These are phyloP conservation scores for Anacardium occidentale DNA, from an alignment of 345 rosid species.

Conservation along the genomic window DNA sequence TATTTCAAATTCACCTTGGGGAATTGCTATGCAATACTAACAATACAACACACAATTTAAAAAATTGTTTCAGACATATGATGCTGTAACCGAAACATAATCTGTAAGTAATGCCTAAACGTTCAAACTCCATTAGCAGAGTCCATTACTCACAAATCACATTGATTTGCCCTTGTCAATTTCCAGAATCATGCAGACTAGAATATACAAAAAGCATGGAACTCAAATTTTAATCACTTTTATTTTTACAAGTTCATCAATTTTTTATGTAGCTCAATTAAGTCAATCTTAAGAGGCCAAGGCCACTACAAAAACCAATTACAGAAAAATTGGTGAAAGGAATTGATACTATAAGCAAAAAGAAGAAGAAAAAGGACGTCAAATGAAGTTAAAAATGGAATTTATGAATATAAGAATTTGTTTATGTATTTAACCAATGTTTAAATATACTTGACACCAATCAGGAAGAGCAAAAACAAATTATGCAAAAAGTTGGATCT, in stretches of 20 bases:
- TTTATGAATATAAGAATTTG: no score
- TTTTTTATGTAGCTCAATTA: background rate
- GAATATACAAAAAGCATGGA: background rate
- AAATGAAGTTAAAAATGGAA: background rate
- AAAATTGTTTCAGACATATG: background rate
- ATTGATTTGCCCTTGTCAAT: slow-evolving; percentile 3
- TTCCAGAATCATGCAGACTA: background rate
- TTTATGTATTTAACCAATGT: no score
- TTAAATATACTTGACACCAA: no score
- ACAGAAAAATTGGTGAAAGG: background rate
- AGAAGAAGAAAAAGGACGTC: background rate
- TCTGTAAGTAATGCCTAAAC: background rate
- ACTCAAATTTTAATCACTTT: background rate
- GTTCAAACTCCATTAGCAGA: slow-evolving; percentile 7
- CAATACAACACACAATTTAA: slow-evolving; percentile 1
- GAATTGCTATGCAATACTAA: background rate
- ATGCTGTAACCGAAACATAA: background rate
- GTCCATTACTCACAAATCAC: slow-evolving; percentile 5
- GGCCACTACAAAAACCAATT: background rate
- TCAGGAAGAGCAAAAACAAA: no score
- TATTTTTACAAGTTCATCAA: background rate
- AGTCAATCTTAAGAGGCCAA: background rate
- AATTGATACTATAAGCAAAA: background rate
- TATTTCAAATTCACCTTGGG: background rate
- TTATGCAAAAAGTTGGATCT: no score